phyloP scores from a whole-genome alignment of 192 early-diverging fungal species.

The Hyaloraphidium curvatum region DNA sequence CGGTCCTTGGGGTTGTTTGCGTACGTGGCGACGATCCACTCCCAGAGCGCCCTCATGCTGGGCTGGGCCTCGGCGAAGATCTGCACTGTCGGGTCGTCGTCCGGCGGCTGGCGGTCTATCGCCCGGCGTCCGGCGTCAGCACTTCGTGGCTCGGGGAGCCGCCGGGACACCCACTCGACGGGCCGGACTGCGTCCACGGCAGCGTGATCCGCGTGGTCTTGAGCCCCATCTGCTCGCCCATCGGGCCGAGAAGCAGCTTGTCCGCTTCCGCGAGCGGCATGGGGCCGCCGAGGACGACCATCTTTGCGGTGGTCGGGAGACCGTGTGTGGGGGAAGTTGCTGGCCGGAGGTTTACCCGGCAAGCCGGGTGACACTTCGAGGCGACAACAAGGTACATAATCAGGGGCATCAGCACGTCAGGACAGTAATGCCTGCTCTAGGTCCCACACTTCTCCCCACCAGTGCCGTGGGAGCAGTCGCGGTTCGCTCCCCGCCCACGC shows the following conservation, averaged over 20 bases:
- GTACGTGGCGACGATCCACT: neutral
- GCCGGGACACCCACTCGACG: neutral
- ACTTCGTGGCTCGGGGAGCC: neutral
- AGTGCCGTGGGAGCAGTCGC: no score
- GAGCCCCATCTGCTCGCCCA: neutral
- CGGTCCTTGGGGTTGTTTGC: slow-evolving; percentile 1
- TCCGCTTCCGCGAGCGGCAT: neutral
- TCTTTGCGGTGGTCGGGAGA: neutral
- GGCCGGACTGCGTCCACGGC: neutral
- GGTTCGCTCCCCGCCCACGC: no score
- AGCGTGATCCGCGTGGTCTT: neutral
- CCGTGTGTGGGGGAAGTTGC: no score
- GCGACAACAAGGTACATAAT: no score
- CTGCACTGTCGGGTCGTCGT: neutral
- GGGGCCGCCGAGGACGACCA: neutral
- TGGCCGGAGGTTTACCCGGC: no score
- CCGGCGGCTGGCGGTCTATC: neutral
- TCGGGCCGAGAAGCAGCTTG: neutral
- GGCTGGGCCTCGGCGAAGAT: neutral
- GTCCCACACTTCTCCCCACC: no score
- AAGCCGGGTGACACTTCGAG: no score
- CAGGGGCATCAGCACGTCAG: no score
- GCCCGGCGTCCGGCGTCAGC: neutral
- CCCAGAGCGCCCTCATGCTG: neutral
- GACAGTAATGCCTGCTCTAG: no score